Percentiles rank a stretch among this genome's conserved stretches.
These are phyloP conservation scores for Sugiyamaella xylanicola DNA, from an alignment of 1,139 yeast species.

Conservation along the genomic window DNA sequence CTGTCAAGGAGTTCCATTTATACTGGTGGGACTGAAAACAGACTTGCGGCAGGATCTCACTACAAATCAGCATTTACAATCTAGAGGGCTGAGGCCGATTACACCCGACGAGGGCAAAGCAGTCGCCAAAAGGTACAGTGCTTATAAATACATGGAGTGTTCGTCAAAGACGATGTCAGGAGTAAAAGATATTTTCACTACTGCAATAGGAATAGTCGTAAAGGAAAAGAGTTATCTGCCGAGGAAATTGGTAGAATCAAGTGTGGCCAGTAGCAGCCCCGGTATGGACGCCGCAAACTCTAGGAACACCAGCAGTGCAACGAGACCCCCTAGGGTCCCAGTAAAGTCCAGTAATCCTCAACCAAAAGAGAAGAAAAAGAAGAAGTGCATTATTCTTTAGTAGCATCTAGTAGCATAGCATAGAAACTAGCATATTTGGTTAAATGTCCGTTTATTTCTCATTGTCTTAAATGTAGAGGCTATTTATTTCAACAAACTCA, in stretches of 20 bases:
- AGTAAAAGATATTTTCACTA: conserved; percentile 65
- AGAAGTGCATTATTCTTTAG: conserved; percentile 12
- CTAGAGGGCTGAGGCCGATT: conserved; percentile 48
- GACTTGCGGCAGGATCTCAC: conserved; percentile 55
- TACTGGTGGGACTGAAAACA: conserved; percentile 77
- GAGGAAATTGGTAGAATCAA: conserved; percentile 1
- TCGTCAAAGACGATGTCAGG: conserved; percentile 73
- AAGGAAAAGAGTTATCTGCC: conserved; percentile 13
- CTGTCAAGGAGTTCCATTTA: conserved; percentile 75
- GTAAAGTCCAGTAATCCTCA: background rate
- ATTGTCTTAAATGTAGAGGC: no score
- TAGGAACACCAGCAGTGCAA: background rate
- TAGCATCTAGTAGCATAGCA: background rate
- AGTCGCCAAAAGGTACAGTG: conserved; percentile 67
- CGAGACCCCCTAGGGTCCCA: background rate
- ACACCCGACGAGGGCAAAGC: conserved; percentile 48
- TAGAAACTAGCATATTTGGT: background rate
- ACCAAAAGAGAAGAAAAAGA: conserved; percentile 2
- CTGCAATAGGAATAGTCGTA: conserved; percentile 28
- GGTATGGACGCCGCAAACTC: background rate
- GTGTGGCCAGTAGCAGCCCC: background rate
- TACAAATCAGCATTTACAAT: conserved; percentile 33
- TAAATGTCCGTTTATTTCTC: no score
- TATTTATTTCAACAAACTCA: no score
- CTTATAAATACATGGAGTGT: conserved; percentile 75